Evolutionary conservation across 2,329 filamentous ascomycete species (phyloP), one percentile per base, ranked within the genome.

Genomic region (Epichloe gansuensis): DNA sequence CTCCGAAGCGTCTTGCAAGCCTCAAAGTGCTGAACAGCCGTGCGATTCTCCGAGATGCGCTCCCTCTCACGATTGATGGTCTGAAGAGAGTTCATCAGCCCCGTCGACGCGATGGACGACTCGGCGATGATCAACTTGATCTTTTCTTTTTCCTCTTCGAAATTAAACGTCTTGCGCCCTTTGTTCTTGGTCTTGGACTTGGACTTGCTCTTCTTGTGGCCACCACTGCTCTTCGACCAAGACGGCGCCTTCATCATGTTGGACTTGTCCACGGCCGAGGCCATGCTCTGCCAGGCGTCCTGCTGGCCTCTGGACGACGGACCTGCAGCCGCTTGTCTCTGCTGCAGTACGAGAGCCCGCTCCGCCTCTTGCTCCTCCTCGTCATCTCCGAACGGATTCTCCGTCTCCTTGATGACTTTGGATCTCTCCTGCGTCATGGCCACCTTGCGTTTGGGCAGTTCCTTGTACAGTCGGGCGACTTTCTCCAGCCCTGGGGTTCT

Each of bases 121-220:
- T 91, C 87, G 3, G 91, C 93, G 56, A 98, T 89, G n/a, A 84
- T 81, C 55, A 84, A 81, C 58, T 95, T 84, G 73, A 98, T 89
- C 54, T 85, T 77, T 0, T 87, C 86, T 66, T 91, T 91, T 66
- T 97, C 93, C 40, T 81, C 84, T 59, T 94, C 87, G 0, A 97
- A 74, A 63, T 86, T 88, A 73, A 97, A 96, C 0, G 80, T 73
- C 61, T 77, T 79, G 42, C 72, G 67, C 63, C 81, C 81, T 59
- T 50, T 74, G 69, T 57, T 71, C 69, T 55, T 59, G 49, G 41
- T 45, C 53, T 56, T 55, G 47, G 36, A 76, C 59, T 70, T 71
- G 55, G 62, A 61, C 58, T 79, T 78, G 47, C 75, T 73, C 54
- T 80, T 79, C 51, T 76, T 74, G 9, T 43, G 27, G n/a, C 40